Percentiles rank a stretch among this genome's conserved stretches.
These are phyloP conservation scores for Penicillium sp. DNA, from an alignment of 2,329 filamentous ascomycete species.

Conservation along the genomic window DNA sequence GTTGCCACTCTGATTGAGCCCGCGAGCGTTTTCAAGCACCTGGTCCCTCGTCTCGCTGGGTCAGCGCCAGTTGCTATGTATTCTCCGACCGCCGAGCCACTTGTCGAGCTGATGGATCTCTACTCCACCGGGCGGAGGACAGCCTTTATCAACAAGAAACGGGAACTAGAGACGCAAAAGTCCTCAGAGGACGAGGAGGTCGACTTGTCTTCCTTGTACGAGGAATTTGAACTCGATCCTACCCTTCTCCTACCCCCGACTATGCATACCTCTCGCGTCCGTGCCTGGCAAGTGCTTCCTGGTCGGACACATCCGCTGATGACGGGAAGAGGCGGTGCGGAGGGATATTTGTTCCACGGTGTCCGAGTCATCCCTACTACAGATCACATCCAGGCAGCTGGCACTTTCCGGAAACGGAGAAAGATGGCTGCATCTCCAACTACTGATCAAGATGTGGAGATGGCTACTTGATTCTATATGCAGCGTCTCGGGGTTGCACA, in stretches of 20 bases:
- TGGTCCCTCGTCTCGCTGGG: conserved; percentile 73
- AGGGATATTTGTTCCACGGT: conserved; percentile 84
- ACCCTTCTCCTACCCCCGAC: conserved; percentile 72
- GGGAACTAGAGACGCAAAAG: conserved; percentile 24
- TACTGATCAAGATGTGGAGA: conserved; percentile 28
- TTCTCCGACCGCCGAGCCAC: conserved; percentile 70
- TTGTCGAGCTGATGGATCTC: conserved; percentile 71
- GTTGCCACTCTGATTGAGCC: conserved; percentile 80
- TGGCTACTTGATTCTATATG: conserved; percentile 19
- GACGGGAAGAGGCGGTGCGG: conserved; percentile 79
- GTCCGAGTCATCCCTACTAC: conserved; percentile 74
- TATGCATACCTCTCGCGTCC: conserved; percentile 73
- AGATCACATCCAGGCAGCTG: conserved; percentile 75
- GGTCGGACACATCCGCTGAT: conserved; percentile 90
- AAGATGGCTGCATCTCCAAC: conserved; percentile 48
- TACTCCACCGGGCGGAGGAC: conserved; percentile 76
- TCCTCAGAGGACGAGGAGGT: conserved; percentile 7
- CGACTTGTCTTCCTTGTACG: conserved; percentile 30
- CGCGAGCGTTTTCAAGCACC: conserved; percentile 65
- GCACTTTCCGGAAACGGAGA: conserved; percentile 61
- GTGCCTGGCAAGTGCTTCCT: conserved; percentile 85
- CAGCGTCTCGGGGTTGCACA: not conserved
- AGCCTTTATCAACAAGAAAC: conserved; percentile 55
- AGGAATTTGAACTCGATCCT: conserved; percentile 83
- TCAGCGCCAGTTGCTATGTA: conserved; percentile 84